Conservation (phyloP, 2,329 filamentous ascomycete species). For the Aspergillus uvarum region DNA sequence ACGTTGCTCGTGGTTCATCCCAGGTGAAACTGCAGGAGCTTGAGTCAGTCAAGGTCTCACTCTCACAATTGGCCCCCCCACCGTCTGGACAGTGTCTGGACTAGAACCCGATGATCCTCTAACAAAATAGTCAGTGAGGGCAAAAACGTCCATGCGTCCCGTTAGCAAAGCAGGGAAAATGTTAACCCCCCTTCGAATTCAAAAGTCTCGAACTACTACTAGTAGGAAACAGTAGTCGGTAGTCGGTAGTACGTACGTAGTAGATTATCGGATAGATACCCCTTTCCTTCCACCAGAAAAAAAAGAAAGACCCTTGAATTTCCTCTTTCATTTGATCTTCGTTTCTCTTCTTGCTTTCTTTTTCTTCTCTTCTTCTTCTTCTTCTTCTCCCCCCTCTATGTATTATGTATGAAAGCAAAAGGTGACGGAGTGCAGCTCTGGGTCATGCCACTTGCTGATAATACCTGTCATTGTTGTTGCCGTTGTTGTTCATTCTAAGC, state of each 20-base stretch:
- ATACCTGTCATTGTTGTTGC: background rate
- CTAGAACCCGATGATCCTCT: constrained; percentile 12
- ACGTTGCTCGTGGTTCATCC: background rate
- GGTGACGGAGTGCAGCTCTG: background rate
- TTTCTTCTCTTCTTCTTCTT: background rate
- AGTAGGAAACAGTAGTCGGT: background rate
- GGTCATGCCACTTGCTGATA: constrained; percentile 2
- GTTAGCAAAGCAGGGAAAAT: constrained; percentile 9
- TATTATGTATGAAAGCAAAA: background rate
- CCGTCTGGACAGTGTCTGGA: background rate
- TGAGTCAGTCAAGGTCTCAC: background rate
- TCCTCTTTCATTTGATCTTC: background rate
- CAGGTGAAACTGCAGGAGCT: background rate
- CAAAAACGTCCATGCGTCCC: constrained; percentile 13
- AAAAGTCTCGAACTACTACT: background rate
- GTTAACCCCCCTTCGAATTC: background rate
- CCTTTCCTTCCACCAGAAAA: background rate
- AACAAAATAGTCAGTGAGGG: background rate
- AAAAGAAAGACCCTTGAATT: background rate
- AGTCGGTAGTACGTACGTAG: background rate
- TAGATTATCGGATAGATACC: background rate
- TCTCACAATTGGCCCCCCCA: background rate
- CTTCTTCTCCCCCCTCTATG: background rate
- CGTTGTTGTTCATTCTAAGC: background rate
- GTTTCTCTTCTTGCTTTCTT: too few relatives aligned